Evolutionary conservation across 768 basidiomycete species (phyloP).

Genomic region (Ephemerocybe angulata): DNA sequence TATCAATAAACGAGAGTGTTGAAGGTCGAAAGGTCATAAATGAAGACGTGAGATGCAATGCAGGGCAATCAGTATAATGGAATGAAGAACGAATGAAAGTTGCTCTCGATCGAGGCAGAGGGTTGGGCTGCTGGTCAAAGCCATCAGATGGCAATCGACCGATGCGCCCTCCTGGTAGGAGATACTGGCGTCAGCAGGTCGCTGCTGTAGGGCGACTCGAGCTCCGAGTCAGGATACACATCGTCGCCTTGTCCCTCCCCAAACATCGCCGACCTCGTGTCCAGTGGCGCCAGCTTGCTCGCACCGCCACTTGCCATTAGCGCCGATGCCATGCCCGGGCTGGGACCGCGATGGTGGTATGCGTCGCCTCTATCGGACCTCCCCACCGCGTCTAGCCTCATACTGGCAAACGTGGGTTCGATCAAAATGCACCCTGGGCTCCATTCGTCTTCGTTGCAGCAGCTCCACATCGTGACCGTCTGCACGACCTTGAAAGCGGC

Average conservation of each 20-base stretch:
- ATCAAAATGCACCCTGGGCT: constrained; percentile 32
- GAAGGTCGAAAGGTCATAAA: too few species aligned
- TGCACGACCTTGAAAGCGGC: constrained; percentile 28
- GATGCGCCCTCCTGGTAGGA: neutral
- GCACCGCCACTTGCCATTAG: neutral
- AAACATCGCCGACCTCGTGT: neutral
- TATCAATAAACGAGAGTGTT: too few species aligned
- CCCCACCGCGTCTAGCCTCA: too few species aligned
- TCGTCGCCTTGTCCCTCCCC: neutral
- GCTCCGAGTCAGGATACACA: constrained; percentile 6
- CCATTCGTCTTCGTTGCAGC: constrained; percentile 41
- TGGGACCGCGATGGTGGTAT: too few species aligned
- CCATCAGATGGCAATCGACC: neutral
- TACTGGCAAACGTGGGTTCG: constrained; percentile 11
- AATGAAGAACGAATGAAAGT: too few species aligned
- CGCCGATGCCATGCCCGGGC: neutral
- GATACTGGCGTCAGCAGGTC: neutral
- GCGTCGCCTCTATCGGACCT: too few species aligned
- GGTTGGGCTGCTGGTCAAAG: too few species aligned
- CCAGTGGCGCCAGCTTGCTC: neutral
- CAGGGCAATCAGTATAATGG: too few species aligned
- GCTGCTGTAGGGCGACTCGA: neutral
- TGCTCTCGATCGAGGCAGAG: too few species aligned
- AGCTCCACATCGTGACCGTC: constrained; percentile 44
- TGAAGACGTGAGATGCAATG: too few species aligned